Conservation (phyloP, 1,284 basidiomycete genomes). For the Trichosporon faecale region DNA sequence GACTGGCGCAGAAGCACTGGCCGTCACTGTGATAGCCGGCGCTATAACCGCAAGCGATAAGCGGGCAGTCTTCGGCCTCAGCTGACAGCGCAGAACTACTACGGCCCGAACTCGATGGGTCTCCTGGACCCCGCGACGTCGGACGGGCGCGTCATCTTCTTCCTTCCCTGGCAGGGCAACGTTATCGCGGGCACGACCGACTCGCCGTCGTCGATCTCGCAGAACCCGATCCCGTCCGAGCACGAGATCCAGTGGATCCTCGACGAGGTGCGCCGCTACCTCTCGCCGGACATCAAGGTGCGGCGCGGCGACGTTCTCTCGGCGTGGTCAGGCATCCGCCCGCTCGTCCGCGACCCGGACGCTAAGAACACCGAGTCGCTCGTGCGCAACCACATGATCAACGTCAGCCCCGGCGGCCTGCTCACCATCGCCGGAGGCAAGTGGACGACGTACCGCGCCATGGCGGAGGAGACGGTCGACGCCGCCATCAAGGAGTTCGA, state of each 20-base stretch:
- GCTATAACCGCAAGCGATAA: not conserved
- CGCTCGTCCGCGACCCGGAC: slow-evolving; percentile 79
- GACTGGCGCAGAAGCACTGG: not conserved
- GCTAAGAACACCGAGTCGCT: slow-evolving; percentile 80
- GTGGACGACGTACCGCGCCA: slow-evolving; percentile 96
- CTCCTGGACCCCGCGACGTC: slow-evolving; percentile 92
- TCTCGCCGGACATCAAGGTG: slow-evolving; percentile 88
- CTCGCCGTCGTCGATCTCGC: slow-evolving; percentile 70
- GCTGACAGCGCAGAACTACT: slow-evolving; percentile 65
- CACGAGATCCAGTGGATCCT: slow-evolving; percentile 97
- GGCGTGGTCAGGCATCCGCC: slow-evolving; percentile 89
- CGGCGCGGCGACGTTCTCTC: slow-evolving; percentile 94
- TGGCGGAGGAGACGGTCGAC: slow-evolving; percentile 96
- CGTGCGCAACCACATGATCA: slow-evolving; percentile 92
- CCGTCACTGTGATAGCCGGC: not conserved
- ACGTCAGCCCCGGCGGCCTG: slow-evolving; percentile 75
- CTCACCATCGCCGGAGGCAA: slow-evolving; percentile 96
- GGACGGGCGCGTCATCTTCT: slow-evolving; percentile 97
- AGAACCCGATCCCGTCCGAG: slow-evolving; percentile 80
- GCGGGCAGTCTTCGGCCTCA: not conserved
- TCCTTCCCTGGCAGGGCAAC: slow-evolving; percentile 97
- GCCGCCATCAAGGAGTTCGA: slow-evolving; percentile 77
- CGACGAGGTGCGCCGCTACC: slow-evolving; percentile 78
- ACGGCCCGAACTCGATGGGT: slow-evolving; percentile 91
- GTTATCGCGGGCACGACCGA: slow-evolving; percentile 98